phyloP scores from a whole-genome alignment of 2,329 filamentous ascomycete genomes.

The Epichloe sylvatica region DNA sequence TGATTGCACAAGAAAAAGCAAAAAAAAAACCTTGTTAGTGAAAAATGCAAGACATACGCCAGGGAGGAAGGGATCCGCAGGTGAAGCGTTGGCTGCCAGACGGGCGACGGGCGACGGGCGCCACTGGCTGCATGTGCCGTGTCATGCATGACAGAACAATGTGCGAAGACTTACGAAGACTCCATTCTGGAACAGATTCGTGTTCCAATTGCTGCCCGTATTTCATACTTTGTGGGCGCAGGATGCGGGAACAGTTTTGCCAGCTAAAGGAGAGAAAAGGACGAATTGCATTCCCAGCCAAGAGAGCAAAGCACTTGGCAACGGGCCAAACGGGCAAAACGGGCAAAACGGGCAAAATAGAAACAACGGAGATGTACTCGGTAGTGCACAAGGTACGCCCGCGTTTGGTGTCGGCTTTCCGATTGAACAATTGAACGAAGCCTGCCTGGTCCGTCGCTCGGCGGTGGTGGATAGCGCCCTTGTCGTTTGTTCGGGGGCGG shows the following conservation, averaged over 20 bases:
- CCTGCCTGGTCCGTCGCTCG: too few species aligned
- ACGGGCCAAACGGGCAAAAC: too few species aligned
- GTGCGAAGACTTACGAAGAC: slow-evolving; percentile 42
- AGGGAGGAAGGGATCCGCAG: not conserved
- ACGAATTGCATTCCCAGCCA: not conserved
- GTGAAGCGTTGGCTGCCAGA: not conserved
- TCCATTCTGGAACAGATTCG: slow-evolving; percentile 73
- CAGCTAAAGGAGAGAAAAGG: not conserved
- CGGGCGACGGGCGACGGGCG: not conserved
- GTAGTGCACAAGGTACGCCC: too few species aligned
- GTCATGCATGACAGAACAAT: not conserved
- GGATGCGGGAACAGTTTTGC: not conserved
- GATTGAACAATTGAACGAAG: too few species aligned
- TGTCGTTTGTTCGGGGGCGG: too few species aligned
- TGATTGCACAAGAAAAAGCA: slow-evolving; percentile 17
- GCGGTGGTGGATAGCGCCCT: not conserved
- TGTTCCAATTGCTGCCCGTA: slow-evolving; percentile 46
- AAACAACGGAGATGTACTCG: too few species aligned
- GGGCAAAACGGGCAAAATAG: too few species aligned
- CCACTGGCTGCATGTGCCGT: not conserved
- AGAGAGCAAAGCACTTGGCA: too few species aligned
- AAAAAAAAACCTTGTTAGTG: not conserved
- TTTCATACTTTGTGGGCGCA: slow-evolving; percentile 19
- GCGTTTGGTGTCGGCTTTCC: too few species aligned
- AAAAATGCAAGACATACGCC: not conserved